Base-by-base conservation (phyloP, 306 rosid genomes). In the Cotoneaster glaucophyllus region DNA sequence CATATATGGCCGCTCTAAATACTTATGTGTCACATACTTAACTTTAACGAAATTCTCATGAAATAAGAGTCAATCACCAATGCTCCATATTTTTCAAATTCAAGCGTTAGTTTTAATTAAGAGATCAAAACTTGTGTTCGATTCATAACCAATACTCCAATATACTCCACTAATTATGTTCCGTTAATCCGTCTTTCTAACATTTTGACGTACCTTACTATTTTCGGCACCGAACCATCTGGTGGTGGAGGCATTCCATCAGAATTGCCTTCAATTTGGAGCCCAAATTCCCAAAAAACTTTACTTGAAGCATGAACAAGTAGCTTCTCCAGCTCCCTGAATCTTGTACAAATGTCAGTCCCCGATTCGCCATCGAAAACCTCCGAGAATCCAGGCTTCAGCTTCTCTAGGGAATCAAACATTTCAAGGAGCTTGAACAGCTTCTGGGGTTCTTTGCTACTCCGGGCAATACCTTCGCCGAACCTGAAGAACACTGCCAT, bases 371-470 rank as follows among this genome's bases (percentile, higher is more conserved):
- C 90, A 1, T 85, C 84, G 50, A 94, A 91, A 44, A 86, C 84
- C 19, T 79, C 76, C 1, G 77, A 73, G 66, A 94, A 79, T 8
- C 78, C 69, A 10, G 88, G 87, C 74, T 82, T 81, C 73, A 91
- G 94, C 57, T 80, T 90, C 64, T 87, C 89, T 6, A 90, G 73
- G 43, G 94, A 82, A 5, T 85, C 89, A 53, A 90, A 91, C 96
- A 94, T 91, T 81, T 90, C 97, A n/a, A 94, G 44, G 24, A 91
- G 81, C 77, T 90, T 90, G 89, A 94, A 94, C 34, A 94, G 71
- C 68, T 94, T 94, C 64, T 94, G 96, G 2, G 97, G 97, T 82
- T 91, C 98, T 80, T 91, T 91, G 76, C 78, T 88, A 87, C 98
- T 88, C 43, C 95, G 71, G 4, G 96, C 83, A 0, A 91, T 86